phyloP scores from a whole-genome alignment of 306 rosid species.

The Trichosanthes cucumerina region DNA sequence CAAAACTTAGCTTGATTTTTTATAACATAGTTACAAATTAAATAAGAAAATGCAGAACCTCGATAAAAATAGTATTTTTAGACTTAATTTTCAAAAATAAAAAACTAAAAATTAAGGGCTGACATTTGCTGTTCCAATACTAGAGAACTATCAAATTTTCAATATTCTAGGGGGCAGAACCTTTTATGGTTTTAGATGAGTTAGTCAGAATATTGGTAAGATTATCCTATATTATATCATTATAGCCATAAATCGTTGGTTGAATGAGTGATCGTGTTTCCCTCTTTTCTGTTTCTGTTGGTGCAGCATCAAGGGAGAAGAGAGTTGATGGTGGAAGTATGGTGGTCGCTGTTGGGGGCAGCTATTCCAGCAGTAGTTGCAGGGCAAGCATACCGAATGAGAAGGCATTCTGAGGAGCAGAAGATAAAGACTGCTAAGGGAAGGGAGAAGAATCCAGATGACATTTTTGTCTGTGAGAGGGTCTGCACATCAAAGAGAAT shows the following conservation, averaged over 20 bases:
- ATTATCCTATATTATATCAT: neutral
- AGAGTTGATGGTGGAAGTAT: constrained; percentile 59
- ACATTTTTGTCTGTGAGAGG: constrained; percentile 84
- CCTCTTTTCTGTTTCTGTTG: neutral
- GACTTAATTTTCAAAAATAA: no score
- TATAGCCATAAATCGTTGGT: neutral
- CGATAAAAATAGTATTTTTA: no score
- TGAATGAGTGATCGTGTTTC: neutral
- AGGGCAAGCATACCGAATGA: constrained; percentile 64
- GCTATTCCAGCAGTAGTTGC: constrained; percentile 76
- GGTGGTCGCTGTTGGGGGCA: constrained; percentile 89
- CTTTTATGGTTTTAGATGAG: neutral
- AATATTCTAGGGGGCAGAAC: no score
- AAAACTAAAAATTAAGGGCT: no score
- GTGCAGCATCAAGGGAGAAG: constrained; percentile 6
- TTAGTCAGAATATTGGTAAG: neutral
- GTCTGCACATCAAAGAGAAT: constrained; percentile 92
- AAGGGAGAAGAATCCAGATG: constrained; percentile 84
- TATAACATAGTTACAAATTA: no score
- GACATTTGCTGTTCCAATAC: no score
- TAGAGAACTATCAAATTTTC: no score
- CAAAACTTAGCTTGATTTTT: no score
- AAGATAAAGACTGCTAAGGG: constrained; percentile 59
- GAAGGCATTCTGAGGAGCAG: constrained; percentile 55
- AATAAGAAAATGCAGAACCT: no score